Evolutionary conservation across 331 rosid genomes (phyloP).

Genomic region (Pyracantha coccinea): DNA sequence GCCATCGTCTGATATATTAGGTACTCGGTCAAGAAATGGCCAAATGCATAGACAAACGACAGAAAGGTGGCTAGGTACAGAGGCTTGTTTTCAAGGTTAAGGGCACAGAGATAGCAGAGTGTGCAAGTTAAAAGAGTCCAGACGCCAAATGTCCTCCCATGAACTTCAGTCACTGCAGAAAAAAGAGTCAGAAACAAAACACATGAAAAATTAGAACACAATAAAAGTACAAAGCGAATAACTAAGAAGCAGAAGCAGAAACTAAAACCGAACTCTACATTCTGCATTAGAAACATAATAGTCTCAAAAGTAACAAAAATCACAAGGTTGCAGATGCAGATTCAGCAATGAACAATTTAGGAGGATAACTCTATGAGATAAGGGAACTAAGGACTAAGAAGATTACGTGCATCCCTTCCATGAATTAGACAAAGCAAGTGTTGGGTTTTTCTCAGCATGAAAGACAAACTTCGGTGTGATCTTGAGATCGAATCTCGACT

Average conservation of each 20-base stretch:
- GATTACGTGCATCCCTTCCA: not conserved
- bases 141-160: constrained; percentile 90
- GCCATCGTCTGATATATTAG: constrained; percentile 72
- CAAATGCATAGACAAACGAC: constrained; percentile 80
- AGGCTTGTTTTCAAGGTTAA: constrained; percentile 88
- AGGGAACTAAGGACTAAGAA: not conserved
- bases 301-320: not conserved
- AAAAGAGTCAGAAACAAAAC: not conserved
- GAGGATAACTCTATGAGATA: not conserved
- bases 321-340: not conserved
- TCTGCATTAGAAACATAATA: not conserved
- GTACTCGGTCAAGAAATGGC: constrained; percentile 82
- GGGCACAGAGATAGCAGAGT: constrained; percentile 84
- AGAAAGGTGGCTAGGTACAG: constrained; percentile 76
- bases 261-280: not conserved
- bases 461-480: not conserved
- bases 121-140: constrained; percentile 96
- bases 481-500: not conserved
- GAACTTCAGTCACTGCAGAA: constrained; percentile 78
- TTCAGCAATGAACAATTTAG: not conserved
- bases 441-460: not conserved
- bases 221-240: not conserved
- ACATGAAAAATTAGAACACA: not conserved
- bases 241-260: not conserved
- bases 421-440: not conserved